These are phyloP conservation scores for Haplographium delicatum DNA, from an alignment of 495 filamentous ascomycete species.

Conservation along the genomic window DNA sequence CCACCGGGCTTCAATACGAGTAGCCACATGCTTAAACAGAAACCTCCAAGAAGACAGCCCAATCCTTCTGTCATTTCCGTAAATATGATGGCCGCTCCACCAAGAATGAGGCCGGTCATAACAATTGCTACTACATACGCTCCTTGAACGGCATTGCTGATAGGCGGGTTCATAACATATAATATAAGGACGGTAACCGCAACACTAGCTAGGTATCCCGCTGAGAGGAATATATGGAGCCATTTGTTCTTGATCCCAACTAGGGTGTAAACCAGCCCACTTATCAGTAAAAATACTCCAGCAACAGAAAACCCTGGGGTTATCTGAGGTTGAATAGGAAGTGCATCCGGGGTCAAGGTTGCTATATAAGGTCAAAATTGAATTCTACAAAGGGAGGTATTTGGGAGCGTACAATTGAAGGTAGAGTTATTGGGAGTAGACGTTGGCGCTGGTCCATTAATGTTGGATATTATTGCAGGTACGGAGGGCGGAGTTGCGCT, in stretches of 20 bases:
- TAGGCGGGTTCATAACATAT: slow-evolving; percentile 83
- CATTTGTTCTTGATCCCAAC: slow-evolving; percentile 82
- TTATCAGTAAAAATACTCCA: slow-evolving; percentile 68
- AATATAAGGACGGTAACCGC: slow-evolving; percentile 79
- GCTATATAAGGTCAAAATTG: slow-evolving; percentile 27
- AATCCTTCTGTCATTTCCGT: slow-evolving; percentile 82
- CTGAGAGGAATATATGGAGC: slow-evolving; percentile 77
- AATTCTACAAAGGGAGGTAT: background rate
- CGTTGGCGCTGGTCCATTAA: slow-evolving; percentile 13
- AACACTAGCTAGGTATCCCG: slow-evolving; percentile 66
- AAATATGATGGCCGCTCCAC: slow-evolving; percentile 71
- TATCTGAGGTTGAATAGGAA: slow-evolving; percentile 69
- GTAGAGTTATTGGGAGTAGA: slow-evolving; percentile 9
- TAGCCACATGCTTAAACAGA: slow-evolving; percentile 88
- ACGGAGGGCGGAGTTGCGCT: slow-evolving; percentile 1
- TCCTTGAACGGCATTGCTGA: slow-evolving; percentile 72
- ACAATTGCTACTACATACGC: slow-evolving; percentile 80
- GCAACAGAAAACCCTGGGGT: slow-evolving; percentile 77
- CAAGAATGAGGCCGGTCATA: slow-evolving; percentile 71
- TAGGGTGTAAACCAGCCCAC: slow-evolving; percentile 63
- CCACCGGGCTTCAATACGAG: slow-evolving; percentile 73
- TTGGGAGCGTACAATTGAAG: slow-evolving; percentile 19
- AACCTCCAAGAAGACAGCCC: slow-evolving; percentile 82
- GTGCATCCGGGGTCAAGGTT: slow-evolving; percentile 35
- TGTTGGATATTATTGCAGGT: slow-evolving; percentile 15